Base-by-base conservation (phyloP, 2,329 filamentous ascomycete genomes). In the Microcera coccophila region DNA sequence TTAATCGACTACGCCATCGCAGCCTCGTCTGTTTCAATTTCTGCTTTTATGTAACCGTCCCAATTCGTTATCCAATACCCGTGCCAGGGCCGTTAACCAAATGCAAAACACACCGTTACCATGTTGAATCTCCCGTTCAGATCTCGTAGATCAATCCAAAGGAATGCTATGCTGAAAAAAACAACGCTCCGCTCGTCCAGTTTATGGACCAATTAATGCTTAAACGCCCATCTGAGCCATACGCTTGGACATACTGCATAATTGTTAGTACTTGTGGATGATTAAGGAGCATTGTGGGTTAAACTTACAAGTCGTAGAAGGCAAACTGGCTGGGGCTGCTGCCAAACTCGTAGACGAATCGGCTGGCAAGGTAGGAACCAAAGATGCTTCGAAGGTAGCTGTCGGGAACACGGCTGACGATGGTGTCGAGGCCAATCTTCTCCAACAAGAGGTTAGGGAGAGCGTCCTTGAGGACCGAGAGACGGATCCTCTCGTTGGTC, bases 321-420 rank as follows among this genome's bases (percentile, higher is more conserved):
- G 91, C 90, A 72, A 98, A 97, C 61, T 96, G 91, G 72, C 85
- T 93, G 4, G 93, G 90, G 54, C 81, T 84, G 64, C 90, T 90
- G 60, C 93, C 93, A 64, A 91, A 93, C 65, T 95, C 82, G 67
- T 98, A 98, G 31, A 98, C 89, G 65, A 98, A 98, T 33, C 93
- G 85, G 61, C 87, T 94, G 37, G 93, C 91, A 54, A 98, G 76
- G 70, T 91, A 96, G 64, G 87, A 94, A 55, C 93, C 93, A 62
- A 98, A 98, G 64, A 98, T 97, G 53, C 90, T 85, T 53, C 90
- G 82, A 50, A 98, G 79, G 64, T 98, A 98, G 55, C 83, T 85
- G 49, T 95, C 88, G 1, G 93, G 93, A 17, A 98, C 90, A 53
- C 93, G 81, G 61, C 84, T 67, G 48, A 96, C 79, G 54, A 98